Base-by-base conservation (phyloP, 2,329 filamentous ascomycete genomes). In the Talaromyces sp. region DNA sequence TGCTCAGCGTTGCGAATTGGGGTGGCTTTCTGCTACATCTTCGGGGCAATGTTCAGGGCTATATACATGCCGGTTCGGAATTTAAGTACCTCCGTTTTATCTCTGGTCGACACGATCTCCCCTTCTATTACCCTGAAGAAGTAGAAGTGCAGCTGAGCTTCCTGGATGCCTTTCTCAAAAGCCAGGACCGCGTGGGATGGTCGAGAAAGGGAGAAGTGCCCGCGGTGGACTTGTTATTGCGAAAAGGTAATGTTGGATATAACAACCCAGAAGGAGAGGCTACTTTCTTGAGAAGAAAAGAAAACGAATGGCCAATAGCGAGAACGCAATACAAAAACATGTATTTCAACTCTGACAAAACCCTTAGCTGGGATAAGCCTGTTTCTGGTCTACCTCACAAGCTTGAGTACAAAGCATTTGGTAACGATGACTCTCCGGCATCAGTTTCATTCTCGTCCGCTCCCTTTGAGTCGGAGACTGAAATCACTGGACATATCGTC, bases 91-190 rank as follows among this genome's bases (percentile, higher is more conserved):
- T 90, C 0, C 82, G 87, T 6, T 85, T 89, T 69, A 87, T 90
- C 67, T 85, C 83, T 0, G 88, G 88, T 1, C 80, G 88, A 0
- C 88, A 91, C 63, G 88, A 91, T 65, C 76, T 90, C 1, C 88
- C 88, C 0, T 90, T 90, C 69, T 91, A 89, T 73, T 89, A 89
- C 68, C 71, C 81, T 0, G 84, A 89, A 54, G 85, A 89, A 63
- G 87, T 88, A 0, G 85, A 88, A 62, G 65, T 90, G 0, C 88
- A 90, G 67, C 80, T 78, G 53, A 84, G 82, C 64, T 91, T 91
- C 69, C 74, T 90, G 0, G 85, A 89, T 61, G 87, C 87, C 0
- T 91, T 91, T 67, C 78, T 91, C 35, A 90, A 89, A 65, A 84
- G 79, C 1, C 79, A 89, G 0, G 88, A 91, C 65, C 74, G 32